Percentiles rank a stretch among this genome's conserved stretches.
phyloP scores from a whole-genome alignment of 441 rosid genomes.

The Syzygium malaccense region DNA sequence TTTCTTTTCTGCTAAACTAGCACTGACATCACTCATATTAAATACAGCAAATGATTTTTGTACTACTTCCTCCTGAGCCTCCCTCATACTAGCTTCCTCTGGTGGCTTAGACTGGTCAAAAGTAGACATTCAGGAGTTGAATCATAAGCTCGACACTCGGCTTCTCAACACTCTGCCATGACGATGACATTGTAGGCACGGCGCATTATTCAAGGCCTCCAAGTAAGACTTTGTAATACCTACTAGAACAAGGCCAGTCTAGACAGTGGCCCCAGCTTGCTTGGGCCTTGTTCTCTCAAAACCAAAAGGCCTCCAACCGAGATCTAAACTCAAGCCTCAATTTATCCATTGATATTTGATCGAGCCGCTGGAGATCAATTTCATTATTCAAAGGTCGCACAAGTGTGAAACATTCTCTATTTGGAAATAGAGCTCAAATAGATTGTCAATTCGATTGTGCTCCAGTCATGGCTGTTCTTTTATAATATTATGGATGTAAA shows the following conservation, averaged over 20 bases:
- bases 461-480: too few species aligned
- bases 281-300: constrained; percentile 98
- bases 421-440: constrained; percentile 87
- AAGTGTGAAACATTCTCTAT: constrained; percentile 88
- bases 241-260: constrained; percentile 94
- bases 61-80: constrained; percentile 89
- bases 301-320: constrained; percentile 90
- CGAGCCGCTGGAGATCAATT: constrained; percentile 75
- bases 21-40: constrained; percentile 75
- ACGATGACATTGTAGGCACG: constrained; percentile 92
- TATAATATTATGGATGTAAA: too few species aligned
- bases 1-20: constrained; percentile 73
- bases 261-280: constrained; percentile 80
- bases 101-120: constrained; percentile 75
- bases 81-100: constrained; percentile 79
- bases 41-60: constrained; percentile 62
- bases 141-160: constrained; percentile 92
- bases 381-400: constrained; percentile 89
- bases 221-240: constrained; percentile 87
- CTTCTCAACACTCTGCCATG: constrained; percentile 99
- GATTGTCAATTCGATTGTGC: constrained; percentile 8
- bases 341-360: constrained; percentile 68
- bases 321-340: constrained; percentile 81
- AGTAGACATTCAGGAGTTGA: constrained; percentile 62
- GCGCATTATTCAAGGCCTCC: constrained; percentile 93